Conservation (phyloP, 2,329 filamentous ascomycete species). For the Aspergillus aculeatinus region DNA sequence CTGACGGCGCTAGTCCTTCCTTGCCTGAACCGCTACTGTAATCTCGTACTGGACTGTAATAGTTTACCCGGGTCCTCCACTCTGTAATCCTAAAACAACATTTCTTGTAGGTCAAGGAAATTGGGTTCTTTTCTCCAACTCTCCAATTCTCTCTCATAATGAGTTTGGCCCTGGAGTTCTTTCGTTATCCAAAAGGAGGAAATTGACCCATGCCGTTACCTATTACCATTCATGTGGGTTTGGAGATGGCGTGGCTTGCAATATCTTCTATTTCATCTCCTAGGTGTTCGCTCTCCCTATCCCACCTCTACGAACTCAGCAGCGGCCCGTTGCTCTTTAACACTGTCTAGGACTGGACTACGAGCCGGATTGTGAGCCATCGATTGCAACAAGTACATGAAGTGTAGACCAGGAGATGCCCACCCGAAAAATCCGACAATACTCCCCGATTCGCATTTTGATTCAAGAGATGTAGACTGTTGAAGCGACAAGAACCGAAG, state of each 20-base stretch:
- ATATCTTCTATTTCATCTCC: too few relatives aligned
- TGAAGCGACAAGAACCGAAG: neutral
- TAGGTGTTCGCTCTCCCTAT: too few relatives aligned
- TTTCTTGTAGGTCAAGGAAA: neutral
- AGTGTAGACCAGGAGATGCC: too few relatives aligned
- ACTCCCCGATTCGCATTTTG: too few relatives aligned
- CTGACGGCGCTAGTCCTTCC: constrained; percentile 17
- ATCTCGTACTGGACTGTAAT: constrained; percentile 14
- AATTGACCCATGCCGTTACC: neutral
- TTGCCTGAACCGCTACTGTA: constrained; percentile 1
- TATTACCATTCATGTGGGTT: neutral
- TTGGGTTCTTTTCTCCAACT: neutral
- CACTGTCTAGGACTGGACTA: too few relatives aligned
- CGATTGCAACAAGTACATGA: too few relatives aligned
- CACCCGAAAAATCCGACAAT: too few relatives aligned
- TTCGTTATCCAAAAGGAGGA: neutral
- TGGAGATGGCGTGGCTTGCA: too few relatives aligned
- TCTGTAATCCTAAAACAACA: neutral
- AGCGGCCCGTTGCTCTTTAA: too few relatives aligned
- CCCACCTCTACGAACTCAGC: too few relatives aligned
- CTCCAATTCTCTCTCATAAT: neutral
- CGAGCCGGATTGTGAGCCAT: too few relatives aligned
- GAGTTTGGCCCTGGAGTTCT: neutral
- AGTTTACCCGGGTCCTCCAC: constrained; percentile 5
- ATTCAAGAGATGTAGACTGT: too few relatives aligned